These are phyloP conservation scores for Crepidotus variabilis DNA, from an alignment of 768 basidiomycete genomes.

Conservation along the genomic window DNA sequence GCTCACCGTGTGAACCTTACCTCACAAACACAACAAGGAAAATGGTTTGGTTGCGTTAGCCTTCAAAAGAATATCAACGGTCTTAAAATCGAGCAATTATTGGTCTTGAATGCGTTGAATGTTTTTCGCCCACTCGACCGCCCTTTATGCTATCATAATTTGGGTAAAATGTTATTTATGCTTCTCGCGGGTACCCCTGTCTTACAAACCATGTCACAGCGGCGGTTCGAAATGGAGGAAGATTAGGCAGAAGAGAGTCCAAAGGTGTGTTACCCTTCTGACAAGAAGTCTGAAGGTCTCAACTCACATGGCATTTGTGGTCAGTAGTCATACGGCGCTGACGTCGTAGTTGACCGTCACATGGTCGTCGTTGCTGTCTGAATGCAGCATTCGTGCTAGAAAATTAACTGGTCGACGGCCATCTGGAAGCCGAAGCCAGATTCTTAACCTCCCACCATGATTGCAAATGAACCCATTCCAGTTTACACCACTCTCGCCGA, in stretches of 20 bases:
- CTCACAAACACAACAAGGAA: no score
- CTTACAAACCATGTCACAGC: neutral
- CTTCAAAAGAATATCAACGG: no score
- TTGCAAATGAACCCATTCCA: slow-evolving; percentile 55
- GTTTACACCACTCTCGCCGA: slow-evolving; percentile 55
- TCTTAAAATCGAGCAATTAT: no score
- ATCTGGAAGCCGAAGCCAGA: neutral
- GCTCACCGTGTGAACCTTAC: no score
- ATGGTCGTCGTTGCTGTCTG: neutral
- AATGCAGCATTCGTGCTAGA: neutral
- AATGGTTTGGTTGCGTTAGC: no score
- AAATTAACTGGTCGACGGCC: neutral
- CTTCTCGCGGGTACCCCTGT: no score
- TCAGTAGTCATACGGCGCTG: neutral
- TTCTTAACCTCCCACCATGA: slow-evolving; percentile 32
- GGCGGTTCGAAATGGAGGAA: neutral
- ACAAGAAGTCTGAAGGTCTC: neutral
- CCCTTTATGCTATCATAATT: no score
- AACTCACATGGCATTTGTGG: neutral
- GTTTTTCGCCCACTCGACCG: no score
- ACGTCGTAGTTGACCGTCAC: neutral
- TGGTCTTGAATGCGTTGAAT: no score
- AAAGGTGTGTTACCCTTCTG: neutral
- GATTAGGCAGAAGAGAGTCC: neutral
- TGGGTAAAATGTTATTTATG: no score